Conservation (phyloP, 495 filamentous ascomycete species). For the Rhypophila decipiens region DNA sequence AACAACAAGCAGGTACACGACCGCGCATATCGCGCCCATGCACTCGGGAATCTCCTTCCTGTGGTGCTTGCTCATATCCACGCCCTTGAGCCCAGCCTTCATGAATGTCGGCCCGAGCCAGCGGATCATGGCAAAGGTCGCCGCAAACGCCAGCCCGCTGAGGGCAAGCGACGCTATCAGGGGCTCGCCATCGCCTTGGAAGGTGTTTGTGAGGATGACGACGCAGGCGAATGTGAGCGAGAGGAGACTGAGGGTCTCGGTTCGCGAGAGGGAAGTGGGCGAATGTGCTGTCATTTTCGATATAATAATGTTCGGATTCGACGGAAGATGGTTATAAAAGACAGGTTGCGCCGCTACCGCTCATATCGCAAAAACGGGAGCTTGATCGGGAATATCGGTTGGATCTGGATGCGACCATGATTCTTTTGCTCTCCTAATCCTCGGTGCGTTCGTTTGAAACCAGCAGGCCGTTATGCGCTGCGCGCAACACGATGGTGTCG, state of each 20-base stretch:
- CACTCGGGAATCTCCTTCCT: slow-evolving; percentile 78
- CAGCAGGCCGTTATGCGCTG: no score
- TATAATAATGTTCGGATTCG: no score
- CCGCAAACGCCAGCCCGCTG: slow-evolving; percentile 74
- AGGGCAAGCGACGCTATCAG: slow-evolving; percentile 83
- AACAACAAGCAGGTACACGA: slow-evolving; percentile 80
- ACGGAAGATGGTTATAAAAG: no score
- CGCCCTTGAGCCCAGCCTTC: slow-evolving; percentile 81
- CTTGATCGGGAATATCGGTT: no score
- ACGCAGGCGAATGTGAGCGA: slow-evolving; percentile 62
- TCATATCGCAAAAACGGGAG: no score
- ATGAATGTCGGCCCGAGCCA: slow-evolving; percentile 95
- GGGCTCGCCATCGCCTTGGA: slow-evolving; percentile 76
- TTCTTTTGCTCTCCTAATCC: no score
- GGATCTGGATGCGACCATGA: no score
- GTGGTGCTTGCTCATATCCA: slow-evolving; percentile 75
- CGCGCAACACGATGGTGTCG: no score
- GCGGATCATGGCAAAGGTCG: slow-evolving; percentile 74
- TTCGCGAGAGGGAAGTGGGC: slow-evolving; percentile 47
- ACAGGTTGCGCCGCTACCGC: no score
- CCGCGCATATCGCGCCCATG: slow-evolving; percentile 93
- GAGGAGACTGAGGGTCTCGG: slow-evolving; percentile 66
- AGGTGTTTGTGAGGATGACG: slow-evolving; percentile 72
- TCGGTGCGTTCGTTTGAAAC: no score
- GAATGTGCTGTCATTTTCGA: slow-evolving; percentile 6